Conservation (phyloP, 306 rosid genomes). For the Pueraria montana region DNA sequence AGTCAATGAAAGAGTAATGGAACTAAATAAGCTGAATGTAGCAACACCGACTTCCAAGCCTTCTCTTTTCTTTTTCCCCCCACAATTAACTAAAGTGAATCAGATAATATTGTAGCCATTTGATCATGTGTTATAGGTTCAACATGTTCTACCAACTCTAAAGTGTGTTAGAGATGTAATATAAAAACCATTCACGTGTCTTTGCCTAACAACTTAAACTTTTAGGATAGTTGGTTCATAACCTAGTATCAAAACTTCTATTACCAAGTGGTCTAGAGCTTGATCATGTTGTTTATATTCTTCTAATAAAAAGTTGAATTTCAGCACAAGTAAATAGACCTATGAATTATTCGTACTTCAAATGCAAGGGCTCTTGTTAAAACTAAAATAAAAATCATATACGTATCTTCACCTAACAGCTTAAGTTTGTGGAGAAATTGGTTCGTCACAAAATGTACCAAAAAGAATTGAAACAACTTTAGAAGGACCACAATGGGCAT, state of each 20-base stretch:
- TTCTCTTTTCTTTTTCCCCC: not conserved
- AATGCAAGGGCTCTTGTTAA: not conserved
- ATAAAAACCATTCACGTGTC: not conserved
- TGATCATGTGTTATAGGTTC: not conserved
- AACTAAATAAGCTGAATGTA: not conserved
- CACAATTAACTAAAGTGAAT: too few relatives aligned
- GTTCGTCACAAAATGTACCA: not conserved
- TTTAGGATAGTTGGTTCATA: not conserved
- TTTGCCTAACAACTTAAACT: not conserved
- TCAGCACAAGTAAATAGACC: not conserved
- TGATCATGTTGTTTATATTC: not conserved
- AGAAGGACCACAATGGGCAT: not conserved
- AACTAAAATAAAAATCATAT: not conserved
- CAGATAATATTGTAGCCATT: too few relatives aligned
- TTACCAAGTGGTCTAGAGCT: not conserved
- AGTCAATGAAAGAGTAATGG: constrained; percentile 34
- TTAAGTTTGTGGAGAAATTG: not conserved
- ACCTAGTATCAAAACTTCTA: not conserved
- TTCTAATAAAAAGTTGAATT: not conserved
- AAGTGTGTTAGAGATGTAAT: not conserved
- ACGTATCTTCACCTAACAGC: not conserved
- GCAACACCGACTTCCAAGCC: not conserved
- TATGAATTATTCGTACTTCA: not conserved
- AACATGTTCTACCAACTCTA: not conserved
- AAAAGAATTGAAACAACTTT: constrained; percentile 1